These are phyloP conservation scores for Geotrichum klebahnii DNA, from an alignment of 1,139 yeast genomes.

Conservation along the genomic window DNA sequence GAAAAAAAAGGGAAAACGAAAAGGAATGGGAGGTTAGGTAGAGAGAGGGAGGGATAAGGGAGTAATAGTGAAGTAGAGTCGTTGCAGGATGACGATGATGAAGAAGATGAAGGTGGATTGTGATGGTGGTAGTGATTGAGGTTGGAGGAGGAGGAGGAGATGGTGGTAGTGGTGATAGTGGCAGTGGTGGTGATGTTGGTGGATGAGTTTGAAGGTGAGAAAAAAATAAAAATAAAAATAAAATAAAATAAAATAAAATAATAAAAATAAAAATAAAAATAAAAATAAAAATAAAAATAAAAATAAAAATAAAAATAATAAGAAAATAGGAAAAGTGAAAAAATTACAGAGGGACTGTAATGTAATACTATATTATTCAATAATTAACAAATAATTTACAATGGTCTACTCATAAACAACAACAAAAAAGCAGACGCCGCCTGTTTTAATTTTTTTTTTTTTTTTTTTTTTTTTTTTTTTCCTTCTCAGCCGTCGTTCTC, in stretches of 20 bases:
- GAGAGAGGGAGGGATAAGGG: not conserved
- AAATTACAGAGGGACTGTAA: not conserved
- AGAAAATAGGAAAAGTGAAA: not conserved
- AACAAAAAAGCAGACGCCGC: no score
- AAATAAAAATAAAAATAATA: not conserved
- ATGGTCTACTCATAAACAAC: no score
- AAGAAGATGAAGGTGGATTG: not conserved
- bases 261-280: not conserved
- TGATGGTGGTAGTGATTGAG: not conserved
- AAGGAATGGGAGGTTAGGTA: not conserved
- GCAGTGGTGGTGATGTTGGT: not conserved
- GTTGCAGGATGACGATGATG: not conserved
- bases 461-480: no score
- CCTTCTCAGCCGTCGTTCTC: no score
- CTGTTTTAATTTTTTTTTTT: no score
- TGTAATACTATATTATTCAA: no score
- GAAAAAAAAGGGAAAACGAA: not conserved
- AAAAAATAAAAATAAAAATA: not conserved
- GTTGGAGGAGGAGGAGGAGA: not conserved
- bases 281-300: not conserved
- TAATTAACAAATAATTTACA: no score
- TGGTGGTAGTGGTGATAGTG: not conserved
- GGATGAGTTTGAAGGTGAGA: not conserved
- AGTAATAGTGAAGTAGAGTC: not conserved
- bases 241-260: no score